phyloP scores from a whole-genome alignment of 495 filamentous ascomycete genomes.

The Glarea lozoyensis region DNA sequence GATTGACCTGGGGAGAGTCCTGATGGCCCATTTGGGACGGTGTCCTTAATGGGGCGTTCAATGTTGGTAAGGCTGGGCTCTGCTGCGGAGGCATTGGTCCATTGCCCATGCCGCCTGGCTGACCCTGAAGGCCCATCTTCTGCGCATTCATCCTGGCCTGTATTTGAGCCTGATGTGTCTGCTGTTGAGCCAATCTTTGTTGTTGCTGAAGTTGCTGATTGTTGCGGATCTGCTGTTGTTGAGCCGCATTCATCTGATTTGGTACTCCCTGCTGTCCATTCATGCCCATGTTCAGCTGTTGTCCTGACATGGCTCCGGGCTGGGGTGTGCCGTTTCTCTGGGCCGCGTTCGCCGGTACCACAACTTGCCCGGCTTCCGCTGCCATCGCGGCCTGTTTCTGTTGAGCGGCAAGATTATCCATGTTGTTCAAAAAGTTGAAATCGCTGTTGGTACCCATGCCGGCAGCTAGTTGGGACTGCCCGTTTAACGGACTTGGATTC shows the following conservation, averaged over 20 bases:
- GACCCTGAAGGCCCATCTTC: conserved; percentile 33
- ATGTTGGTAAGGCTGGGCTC: conserved; percentile 40
- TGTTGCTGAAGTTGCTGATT: conserved; percentile 31
- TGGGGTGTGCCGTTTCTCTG: conserved; percentile 26
- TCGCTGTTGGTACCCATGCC: conserved; percentile 28
- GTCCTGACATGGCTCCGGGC: conserved; percentile 28
- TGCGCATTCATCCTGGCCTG: conserved; percentile 16
- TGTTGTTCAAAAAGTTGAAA: conserved; percentile 25
- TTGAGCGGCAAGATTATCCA: conserved; percentile 40
- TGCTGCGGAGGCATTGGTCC: conserved; percentile 35
- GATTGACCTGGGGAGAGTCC: conserved; percentile 24
- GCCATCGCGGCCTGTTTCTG: conserved; percentile 26
- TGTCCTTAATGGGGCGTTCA: conserved; percentile 36
- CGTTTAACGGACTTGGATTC: conserved; percentile 23
- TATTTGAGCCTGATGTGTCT: conserved; percentile 26
- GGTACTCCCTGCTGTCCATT: conserved; percentile 26
- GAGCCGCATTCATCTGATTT: conserved; percentile 21
- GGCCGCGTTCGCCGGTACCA: conserved; percentile 32
- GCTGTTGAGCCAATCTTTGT: conserved; percentile 25
- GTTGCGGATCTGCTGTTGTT: conserved; percentile 29
- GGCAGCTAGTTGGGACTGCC: conserved; percentile 24
- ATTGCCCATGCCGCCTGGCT: conserved; percentile 32
- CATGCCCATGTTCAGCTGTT: conserved; percentile 17
- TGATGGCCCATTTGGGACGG: conserved; percentile 32
- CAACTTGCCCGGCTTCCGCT: conserved; percentile 38